Evolutionary conservation across 2,329 filamentous ascomycete species (phyloP), one percentile per base, ranked within the genome.

Genomic region (Colletotrichum liriopes): DNA sequence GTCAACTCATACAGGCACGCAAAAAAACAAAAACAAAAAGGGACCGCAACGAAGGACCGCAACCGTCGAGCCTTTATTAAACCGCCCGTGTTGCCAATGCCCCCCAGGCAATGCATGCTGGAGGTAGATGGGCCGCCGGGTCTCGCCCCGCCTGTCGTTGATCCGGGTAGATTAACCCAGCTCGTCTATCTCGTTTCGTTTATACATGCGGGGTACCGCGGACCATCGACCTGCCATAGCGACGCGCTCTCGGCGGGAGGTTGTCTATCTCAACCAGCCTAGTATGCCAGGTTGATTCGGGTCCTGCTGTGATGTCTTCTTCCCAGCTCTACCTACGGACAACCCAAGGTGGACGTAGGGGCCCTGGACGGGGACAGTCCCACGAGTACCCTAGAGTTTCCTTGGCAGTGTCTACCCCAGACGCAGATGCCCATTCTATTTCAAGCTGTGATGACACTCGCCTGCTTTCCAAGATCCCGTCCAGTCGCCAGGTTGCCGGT

Each of bases 101-200:
- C 29, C 18, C 29, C 14, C 29, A 55, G 11, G 11, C 9, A 26
- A 29, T 37, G 23, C 29, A 39, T 39, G 32, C 32, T 37, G 35
- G 54, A 39, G 32, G 12, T 37, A 56, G 11, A 37, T 35, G 9
- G 52, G 52, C 39, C 39, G 23, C 39, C 37, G n/a, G n/a, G 12
- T 7, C 23, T 26, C 45, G 12, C 45, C 59, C 32, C 32, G 45
- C 32, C 41, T 20, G 55, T 41, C 55, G 16, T 59, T 59, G 55
- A 59, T 59, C 55, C 55, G 37, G 37, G 55, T 39, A 62, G 45
- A 62, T 62, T 49, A 12, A 12, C 35, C 41, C 41, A 35, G 18
- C 26, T 35, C 9, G 58, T 45, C 39, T 32, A 32, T 60, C 39
- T 35, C 26, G 59, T 51, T 26, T 32, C 59, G 35, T 62, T 35